phyloP scores from a whole-genome alignment of 2,329 filamentous ascomycete species.

The Fusarium mangiferae region DNA sequence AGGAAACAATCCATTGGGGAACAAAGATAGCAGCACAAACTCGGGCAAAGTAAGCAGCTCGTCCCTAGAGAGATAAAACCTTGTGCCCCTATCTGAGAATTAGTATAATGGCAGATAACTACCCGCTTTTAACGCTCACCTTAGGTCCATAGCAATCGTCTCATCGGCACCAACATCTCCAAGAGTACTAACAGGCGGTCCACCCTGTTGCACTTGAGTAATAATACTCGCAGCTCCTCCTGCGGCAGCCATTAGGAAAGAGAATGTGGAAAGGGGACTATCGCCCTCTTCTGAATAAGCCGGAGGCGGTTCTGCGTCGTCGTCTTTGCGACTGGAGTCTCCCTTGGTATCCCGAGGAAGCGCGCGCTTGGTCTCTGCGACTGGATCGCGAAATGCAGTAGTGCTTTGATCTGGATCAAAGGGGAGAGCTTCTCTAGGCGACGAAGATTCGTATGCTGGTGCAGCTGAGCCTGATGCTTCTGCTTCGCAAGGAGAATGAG shows the following conservation, averaged over 20 bases:
- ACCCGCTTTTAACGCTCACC: constrained; percentile 64
- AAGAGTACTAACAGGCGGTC: constrained; percentile 87
- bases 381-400: constrained; percentile 59
- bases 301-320: constrained; percentile 91
- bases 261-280: constrained; percentile 91
- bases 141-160: constrained; percentile 92
- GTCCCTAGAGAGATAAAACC: constrained; percentile 93
- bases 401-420: constrained; percentile 51
- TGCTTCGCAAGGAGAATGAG: constrained; percentile 37
- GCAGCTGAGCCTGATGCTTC: constrained; percentile 56
- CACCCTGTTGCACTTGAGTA: constrained; percentile 97
- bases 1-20: constrained; percentile 97
- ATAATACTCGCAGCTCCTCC: constrained; percentile 98
- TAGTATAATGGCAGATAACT: constrained; percentile 21
- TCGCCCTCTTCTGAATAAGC: constrained; percentile 96
- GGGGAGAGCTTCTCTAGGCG: constrained; percentile 48
- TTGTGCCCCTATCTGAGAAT: constrained; percentile 75
- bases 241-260: constrained; percentile 97
- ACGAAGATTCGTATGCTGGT: constrained; percentile 64
- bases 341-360: constrained; percentile 85
- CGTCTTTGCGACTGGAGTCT: constrained; percentile 77
- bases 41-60: constrained; percentile 95
- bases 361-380: constrained; percentile 83
- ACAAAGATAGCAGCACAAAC: constrained; percentile 96
- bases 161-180: constrained; percentile 91